Conservation (phyloP, 2,329 filamentous ascomycete genomes). For the Juglanconis sp. region DNA sequence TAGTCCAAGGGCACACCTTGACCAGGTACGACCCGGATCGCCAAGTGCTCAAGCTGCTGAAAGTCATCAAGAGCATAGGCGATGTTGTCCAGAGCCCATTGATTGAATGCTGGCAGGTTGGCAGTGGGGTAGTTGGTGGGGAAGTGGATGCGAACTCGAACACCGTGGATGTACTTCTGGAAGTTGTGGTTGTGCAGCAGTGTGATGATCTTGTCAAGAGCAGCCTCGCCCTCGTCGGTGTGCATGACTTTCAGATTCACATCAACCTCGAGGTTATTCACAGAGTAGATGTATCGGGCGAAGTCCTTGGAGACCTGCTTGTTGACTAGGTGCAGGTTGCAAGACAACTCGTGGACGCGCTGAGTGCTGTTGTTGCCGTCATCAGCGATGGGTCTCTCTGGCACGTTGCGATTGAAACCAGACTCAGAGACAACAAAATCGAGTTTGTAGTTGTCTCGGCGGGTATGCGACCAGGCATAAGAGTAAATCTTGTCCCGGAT, state of each 20-base stretch:
- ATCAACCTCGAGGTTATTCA: conserved; percentile 10
- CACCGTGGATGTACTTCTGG: background rate
- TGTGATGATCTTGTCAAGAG: conserved; percentile 1
- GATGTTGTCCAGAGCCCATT: conserved; percentile 9
- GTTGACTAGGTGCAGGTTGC: conserved; percentile 13
- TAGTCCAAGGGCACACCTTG: conserved; percentile 12
- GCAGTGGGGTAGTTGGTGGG: conserved; percentile 13
- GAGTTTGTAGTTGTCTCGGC: conserved; percentile 11
- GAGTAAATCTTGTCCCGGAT: conserved; percentile 14
- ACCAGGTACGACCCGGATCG: conserved; percentile 8
- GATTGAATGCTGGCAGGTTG: conserved; percentile 13
- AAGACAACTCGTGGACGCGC: background rate
- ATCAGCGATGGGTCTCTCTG: background rate
- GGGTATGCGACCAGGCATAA: conserved; percentile 7
- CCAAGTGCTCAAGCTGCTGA: background rate
- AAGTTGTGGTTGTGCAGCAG: conserved; percentile 12
- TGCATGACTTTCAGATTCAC: conserved; percentile 13
- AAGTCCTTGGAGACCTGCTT: conserved; percentile 16
- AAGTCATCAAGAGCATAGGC: conserved; percentile 5
- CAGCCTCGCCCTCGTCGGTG: background rate
- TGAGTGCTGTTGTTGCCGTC: background rate
- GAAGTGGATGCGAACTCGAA: conserved; percentile 17
- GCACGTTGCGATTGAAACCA: conserved; percentile 17
- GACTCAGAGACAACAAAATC: conserved; percentile 15
- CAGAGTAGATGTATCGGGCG: conserved; percentile 12